Evolutionary conservation across 805 yeast genomes (phyloP).

Genomic region (Ogataea pilisensis): DNA sequence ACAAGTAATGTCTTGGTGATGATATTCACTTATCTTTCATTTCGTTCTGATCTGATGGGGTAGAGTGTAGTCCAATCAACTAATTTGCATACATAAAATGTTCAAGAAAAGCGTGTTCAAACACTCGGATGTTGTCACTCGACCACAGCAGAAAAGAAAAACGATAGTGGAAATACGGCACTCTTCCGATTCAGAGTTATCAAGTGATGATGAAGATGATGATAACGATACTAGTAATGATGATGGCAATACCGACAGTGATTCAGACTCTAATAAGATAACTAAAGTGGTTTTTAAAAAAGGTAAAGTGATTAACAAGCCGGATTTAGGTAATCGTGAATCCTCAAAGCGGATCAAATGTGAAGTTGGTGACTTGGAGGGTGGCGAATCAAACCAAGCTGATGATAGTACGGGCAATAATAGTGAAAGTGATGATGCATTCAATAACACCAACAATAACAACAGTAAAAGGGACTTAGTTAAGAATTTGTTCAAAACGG

Average conservation of each 20-base stretch:
- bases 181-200: too few relatives aligned
- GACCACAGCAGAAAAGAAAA: constrained; percentile 3
- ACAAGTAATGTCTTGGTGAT: too few relatives aligned
- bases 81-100: constrained; percentile 31
- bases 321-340: not conserved
- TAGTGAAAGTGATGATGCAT: constrained; percentile 1
- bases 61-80: too few relatives aligned
- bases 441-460: not conserved
- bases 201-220: not conserved
- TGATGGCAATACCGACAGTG: not conserved
- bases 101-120: constrained; percentile 36
- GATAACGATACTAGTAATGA: not conserved
- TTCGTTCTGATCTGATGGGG: too few relatives aligned
- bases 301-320: not conserved
- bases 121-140: too few relatives aligned
- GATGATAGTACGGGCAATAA: too few relatives aligned
- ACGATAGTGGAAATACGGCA: not conserved
- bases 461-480: not conserved
- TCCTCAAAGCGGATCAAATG: too few relatives aligned
- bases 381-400: too few relatives aligned
- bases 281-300: constrained; percentile 2
- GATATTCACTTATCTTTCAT: too few relatives aligned
- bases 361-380: too few relatives aligned
- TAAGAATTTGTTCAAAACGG: constrained; percentile 18
- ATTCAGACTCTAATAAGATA: not conserved